phyloP scores from a whole-genome alignment of 106 monocot genomes.

The Apostasia ramifera region DNA sequence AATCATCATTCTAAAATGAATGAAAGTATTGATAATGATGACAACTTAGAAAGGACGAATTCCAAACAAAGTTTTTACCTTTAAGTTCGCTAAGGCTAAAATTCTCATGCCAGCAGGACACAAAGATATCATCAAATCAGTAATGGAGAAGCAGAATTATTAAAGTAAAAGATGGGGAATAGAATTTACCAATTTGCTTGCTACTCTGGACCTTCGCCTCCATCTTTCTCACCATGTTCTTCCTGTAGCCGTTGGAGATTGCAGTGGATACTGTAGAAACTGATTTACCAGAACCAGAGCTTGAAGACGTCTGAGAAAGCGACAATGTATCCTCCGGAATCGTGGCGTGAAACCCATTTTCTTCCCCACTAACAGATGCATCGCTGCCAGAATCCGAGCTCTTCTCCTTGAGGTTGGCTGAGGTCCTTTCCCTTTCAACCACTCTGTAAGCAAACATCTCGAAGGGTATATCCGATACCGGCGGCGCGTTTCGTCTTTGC shows the following conservation, averaged over 20 bases:
- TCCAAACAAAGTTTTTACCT: not conserved
- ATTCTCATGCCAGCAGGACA: not conserved
- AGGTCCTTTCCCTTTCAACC: constrained; percentile 42
- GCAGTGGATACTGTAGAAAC: not conserved
- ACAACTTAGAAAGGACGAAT: not conserved
- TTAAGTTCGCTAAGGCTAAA: not conserved
- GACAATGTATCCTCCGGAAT: constrained; percentile 14
- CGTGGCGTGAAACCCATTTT: constrained; percentile 8
- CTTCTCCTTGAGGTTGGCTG: constrained; percentile 33
- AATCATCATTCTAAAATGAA: not conserved
- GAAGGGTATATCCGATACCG: constrained; percentile 34
- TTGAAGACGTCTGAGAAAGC: not conserved
- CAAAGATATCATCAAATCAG: not conserved
- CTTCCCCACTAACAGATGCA: constrained; percentile 30
- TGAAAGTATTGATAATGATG: not conserved
- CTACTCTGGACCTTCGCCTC: constrained; percentile 12
- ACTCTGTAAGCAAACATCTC: constrained; percentile 57
- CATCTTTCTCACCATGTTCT: constrained; percentile 13
- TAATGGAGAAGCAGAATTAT: too few relatives aligned
- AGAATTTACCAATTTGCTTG: constrained; percentile 29
- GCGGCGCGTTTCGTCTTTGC: constrained; percentile 16
- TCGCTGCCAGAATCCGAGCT: constrained; percentile 60
- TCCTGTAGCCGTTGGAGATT: constrained; percentile 7
- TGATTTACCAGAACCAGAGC: constrained; percentile 10
- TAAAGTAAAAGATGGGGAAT: not conserved